A percentile compares a stretch with the other conserved stretches of the same genome.
phyloP scores from a whole-genome alignment of 2,329 filamentous ascomycete species.

The Colletotrichum sp. region DNA sequence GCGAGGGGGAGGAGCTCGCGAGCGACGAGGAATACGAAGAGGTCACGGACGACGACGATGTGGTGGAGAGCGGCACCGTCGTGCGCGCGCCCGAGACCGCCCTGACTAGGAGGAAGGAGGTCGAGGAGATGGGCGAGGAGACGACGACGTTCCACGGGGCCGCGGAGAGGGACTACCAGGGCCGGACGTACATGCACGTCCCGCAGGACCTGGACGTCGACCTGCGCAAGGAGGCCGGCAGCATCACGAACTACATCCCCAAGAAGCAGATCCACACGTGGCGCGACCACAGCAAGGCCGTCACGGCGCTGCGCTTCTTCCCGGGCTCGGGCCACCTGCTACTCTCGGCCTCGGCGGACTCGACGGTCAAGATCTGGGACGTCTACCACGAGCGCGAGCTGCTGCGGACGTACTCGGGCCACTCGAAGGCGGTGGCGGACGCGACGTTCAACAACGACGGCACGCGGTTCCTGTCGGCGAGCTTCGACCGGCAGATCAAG shows the following conservation, averaged over 20 bases:
- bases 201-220: constrained; percentile 90
- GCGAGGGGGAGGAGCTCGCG: constrained; percentile 74
- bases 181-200: constrained; percentile 96
- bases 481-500: constrained; percentile 95
- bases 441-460: constrained; percentile 85
- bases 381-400: constrained; percentile 89
- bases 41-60: constrained; percentile 73
- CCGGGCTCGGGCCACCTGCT: constrained; percentile 86
- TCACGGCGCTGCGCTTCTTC: constrained; percentile 90
- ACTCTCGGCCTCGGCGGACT: constrained; percentile 87
- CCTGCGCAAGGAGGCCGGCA: constrained; percentile 79
- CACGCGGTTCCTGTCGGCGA: constrained; percentile 85
- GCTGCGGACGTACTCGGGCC: constrained; percentile 88
- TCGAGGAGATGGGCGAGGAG: constrained; percentile 70
- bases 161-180: constrained; percentile 88
- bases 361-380: constrained; percentile 92
- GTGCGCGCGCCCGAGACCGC: constrained; percentile 60
- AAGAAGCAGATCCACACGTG: constrained; percentile 93
- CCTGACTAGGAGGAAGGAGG: constrained; percentile 59
- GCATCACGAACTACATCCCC: constrained; percentile 86
- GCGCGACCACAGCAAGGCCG: constrained; percentile 82
- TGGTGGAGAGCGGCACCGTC: constrained; percentile 67
- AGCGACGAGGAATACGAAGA: constrained; percentile 82
- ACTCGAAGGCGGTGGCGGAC: constrained; percentile 88
- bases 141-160: constrained; percentile 87